These are phyloP conservation scores for Penicillium pancosmium DNA, from an alignment of 495 filamentous ascomycete species.

Conservation along the genomic window DNA sequence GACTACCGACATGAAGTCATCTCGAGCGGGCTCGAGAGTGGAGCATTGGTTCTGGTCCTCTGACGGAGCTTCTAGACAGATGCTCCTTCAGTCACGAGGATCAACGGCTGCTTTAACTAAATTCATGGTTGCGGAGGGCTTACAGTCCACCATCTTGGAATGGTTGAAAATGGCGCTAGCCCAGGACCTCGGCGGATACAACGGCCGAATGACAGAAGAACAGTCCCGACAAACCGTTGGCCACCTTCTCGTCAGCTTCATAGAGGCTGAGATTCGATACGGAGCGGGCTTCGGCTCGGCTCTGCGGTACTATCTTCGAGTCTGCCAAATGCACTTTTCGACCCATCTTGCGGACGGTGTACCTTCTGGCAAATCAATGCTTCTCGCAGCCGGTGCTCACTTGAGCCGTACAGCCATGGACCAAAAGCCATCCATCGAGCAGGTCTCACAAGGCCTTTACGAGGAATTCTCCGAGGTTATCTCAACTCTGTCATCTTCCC, in stretches of 20 bases:
- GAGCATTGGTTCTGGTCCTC: conserved; percentile 48
- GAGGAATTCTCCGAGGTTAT: conserved; percentile 35
- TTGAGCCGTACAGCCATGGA: conserved; percentile 30
- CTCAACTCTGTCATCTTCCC: conserved; percentile 27
- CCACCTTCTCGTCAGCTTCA: conserved; percentile 32
- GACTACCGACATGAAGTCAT: conserved; percentile 32
- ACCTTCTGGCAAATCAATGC: conserved; percentile 19
- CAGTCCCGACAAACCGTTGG: conserved; percentile 26
- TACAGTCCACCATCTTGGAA: conserved; percentile 34
- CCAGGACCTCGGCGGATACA: conserved; percentile 31
- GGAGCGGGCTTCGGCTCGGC: conserved; percentile 38
- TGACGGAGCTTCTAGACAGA: conserved; percentile 27
- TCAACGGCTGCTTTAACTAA: conserved; percentile 29
- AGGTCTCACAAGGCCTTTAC: conserved; percentile 29
- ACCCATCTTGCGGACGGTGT: conserved; percentile 9
- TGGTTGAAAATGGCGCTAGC: conserved; percentile 40
- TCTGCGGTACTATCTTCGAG: conserved; percentile 32
- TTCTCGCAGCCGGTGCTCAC: conserved; percentile 29
- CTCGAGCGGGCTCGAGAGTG: conserved; percentile 37
- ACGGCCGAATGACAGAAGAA: conserved; percentile 28
- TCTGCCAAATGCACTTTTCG: conserved; percentile 26
- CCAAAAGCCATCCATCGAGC: conserved; percentile 17
- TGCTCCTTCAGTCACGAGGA: conserved; percentile 30
- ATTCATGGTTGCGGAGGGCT: conserved; percentile 45
- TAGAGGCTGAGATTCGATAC: conserved; percentile 39